A percentile compares a stretch with the other conserved stretches of the same genome.
phyloP scores from a whole-genome alignment of 805 yeast genomes.

The Suhomyces tanzawaensis region DNA sequence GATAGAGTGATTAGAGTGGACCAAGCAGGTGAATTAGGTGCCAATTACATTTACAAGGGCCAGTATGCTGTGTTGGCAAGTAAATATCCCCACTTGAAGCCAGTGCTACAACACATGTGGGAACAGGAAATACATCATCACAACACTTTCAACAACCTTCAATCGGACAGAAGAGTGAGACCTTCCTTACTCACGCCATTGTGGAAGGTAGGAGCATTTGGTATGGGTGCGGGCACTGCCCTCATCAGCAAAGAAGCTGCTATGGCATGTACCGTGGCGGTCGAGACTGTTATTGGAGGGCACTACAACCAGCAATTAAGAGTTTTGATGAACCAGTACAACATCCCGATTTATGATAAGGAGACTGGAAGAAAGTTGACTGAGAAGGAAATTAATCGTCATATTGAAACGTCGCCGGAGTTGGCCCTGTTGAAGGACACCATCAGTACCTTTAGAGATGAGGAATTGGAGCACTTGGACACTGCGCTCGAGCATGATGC shows the following conservation, averaged over 20 bases:
- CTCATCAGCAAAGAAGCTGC: constrained; percentile 90
- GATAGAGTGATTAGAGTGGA: constrained; percentile 84
- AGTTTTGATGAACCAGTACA: constrained; percentile 64
- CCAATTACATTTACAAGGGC: constrained; percentile 88
- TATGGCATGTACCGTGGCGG: constrained; percentile 99
- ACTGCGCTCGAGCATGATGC: constrained; percentile 93
- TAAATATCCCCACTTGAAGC: constrained; percentile 71
- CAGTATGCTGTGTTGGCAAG: constrained; percentile 75
- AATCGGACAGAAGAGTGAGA: constrained; percentile 73
- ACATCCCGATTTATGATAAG: constrained; percentile 41
- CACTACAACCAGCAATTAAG: constrained; percentile 92
- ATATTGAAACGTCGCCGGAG: constrained; percentile 48
- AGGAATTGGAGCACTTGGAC: constrained; percentile 91
- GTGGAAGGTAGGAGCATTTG: constrained; percentile 90
- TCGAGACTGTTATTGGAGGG: constrained; percentile 95
- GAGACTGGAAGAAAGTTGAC: constrained; percentile 29
- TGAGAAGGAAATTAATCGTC: constrained; percentile 20
- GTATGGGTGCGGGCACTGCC: constrained; percentile 85
- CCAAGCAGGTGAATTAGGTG: constrained; percentile 98
- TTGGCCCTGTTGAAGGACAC: constrained; percentile 54
- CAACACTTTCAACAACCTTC: constrained; percentile 75
- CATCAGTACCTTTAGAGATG: constrained; percentile 81
- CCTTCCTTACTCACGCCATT: constrained; percentile 90
- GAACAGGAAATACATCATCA: constrained; percentile 94
- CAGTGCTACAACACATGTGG: constrained; percentile 93